phyloP scores from a whole-genome alignment of 129 eudicot genomes.

The Tagetes patula region DNA sequence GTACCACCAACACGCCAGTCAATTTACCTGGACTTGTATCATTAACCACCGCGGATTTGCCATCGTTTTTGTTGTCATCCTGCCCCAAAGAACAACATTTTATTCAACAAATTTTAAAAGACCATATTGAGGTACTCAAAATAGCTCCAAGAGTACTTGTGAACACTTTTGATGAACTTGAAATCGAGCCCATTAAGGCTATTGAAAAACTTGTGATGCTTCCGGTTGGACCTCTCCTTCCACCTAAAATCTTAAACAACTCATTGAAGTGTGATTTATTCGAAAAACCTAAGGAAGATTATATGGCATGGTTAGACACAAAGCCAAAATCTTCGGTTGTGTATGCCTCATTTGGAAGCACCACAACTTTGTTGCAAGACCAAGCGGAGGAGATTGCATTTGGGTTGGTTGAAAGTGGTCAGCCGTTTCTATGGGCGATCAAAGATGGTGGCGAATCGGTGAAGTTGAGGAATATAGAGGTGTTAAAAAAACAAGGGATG shows the following conservation, averaged over 20 bases:
- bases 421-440: not conserved
- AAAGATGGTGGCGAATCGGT: not conserved
- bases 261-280: not conserved
- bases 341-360: slow-evolving; percentile 61
- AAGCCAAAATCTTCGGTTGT: slow-evolving; percentile 48
- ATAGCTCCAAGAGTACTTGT: slow-evolving; percentile 27
- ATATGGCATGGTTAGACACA: slow-evolving; percentile 42
- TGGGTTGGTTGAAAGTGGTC: not conserved
- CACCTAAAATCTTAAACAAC: not conserved
- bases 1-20: not conserved
- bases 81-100: slow-evolving; percentile 14
- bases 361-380: slow-evolving; percentile 29
- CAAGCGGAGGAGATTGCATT: slow-evolving; percentile 56
- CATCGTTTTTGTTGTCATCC: slow-evolving; percentile 31
- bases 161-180: slow-evolving; percentile 20
- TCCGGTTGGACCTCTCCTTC: slow-evolving; percentile 30
- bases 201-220: slow-evolving; percentile 17
- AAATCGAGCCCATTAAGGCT: slow-evolving; percentile 14
- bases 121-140: slow-evolving; percentile 26
- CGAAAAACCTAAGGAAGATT: slow-evolving; percentile 4
- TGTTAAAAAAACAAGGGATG: slow-evolving; percentile 34
- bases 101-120: not conserved
- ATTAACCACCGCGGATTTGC: slow-evolving; percentile 22
- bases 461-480: not conserved
- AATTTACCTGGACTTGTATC: slow-evolving; percentile 37